Conservation (phyloP, 2,329 filamentous ascomycete species). For the Fusarium sp. region DNA sequence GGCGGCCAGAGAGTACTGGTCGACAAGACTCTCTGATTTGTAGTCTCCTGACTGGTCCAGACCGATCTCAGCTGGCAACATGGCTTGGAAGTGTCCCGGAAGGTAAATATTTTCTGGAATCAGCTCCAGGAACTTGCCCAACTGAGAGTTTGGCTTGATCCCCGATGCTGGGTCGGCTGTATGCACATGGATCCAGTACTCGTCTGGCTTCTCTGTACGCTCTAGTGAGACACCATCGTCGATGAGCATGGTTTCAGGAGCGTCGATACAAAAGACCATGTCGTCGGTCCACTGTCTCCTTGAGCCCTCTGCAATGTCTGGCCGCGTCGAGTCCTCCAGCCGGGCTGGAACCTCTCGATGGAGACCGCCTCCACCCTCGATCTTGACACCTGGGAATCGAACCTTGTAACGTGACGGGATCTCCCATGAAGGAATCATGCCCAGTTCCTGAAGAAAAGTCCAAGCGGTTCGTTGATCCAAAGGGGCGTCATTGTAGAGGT, state of each 20-base stretch:
- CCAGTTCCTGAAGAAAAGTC: slow-evolving; percentile 78
- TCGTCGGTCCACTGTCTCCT: slow-evolving; percentile 67
- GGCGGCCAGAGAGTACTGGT: slow-evolving; percentile 62
- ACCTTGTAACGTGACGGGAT: slow-evolving; percentile 68
- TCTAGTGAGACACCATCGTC: slow-evolving; percentile 82
- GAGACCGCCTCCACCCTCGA: slow-evolving; percentile 55
- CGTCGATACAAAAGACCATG: slow-evolving; percentile 77
- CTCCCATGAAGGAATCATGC: slow-evolving; percentile 74
- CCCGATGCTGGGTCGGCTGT: slow-evolving; percentile 79
- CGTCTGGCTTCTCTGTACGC: slow-evolving; percentile 56
- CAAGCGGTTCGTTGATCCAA: slow-evolving; percentile 58
- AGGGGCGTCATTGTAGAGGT: slow-evolving; percentile 62
- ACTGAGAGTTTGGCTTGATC: slow-evolving; percentile 64
- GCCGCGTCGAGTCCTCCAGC: slow-evolving; percentile 48
- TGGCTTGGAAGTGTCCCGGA: slow-evolving; percentile 63
- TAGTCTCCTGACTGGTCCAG: slow-evolving; percentile 43
- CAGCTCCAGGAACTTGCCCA: slow-evolving; percentile 68
- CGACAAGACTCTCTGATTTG: slow-evolving; percentile 52
- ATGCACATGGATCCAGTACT: slow-evolving; percentile 80
- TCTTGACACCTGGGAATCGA: slow-evolving; percentile 59
- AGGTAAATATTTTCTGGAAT: slow-evolving; percentile 68
- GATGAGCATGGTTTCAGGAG: slow-evolving; percentile 70
- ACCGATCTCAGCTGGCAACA: slow-evolving; percentile 58
- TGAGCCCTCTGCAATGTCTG: slow-evolving; percentile 57
- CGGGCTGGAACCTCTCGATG: slow-evolving; percentile 46